Evolutionary conservation across 768 basidiomycete species (phyloP), one percentile per base, ranked within the genome.

Genomic region (Boletellus sp.): DNA sequence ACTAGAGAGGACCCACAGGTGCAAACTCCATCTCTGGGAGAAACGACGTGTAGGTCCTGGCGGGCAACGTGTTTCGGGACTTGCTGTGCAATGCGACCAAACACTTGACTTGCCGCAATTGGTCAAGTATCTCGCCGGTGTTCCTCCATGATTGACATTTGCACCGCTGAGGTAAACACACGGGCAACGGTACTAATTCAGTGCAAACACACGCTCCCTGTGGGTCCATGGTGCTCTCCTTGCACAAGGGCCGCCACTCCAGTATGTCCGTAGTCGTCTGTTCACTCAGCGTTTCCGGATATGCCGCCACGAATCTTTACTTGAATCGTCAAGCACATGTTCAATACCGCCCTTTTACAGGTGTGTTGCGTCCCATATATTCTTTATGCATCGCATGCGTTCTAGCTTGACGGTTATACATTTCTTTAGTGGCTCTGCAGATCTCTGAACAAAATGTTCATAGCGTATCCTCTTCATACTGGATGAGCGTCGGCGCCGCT

Each of bases 1-100:
- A 45, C 39, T 15, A 11, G 42, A 10, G 32, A 46, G 65, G 61
- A 69, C 66, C 63, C 53, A 69, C 66, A 48, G 55, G 56, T 12
- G 47, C 45, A 59, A 57, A 69, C 15, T 69, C 61, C 67, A 67
- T 69, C 36, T 17, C 15, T 6, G 33, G 28, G 28, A 20, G 23
- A n/a, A 16, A 1, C 0, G 24, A 19, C 41, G 13, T 51, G 45
- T 33, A 43, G 51, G n/a, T 40, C 26, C 36, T 41, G n/a, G n/a
- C n/a, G 9, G 40, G 38, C 54, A 65, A 63, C 63, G 64, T 52
- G 60, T 47, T 57, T 23, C 38, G 16, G 19, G 1, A 6, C 17
- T 43, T 15, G 53, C 64, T 54, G 61, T 57, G 60, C 24, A 22
- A 41, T 28, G 3, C 11, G 31, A 42, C 31, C 47, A 40, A 57